A percentile compares a stretch with the other conserved stretches of the same genome.
Evolutionary conservation across 371 early-diverging fungal genomes (phyloP).

Genomic region (Syncephalastrum racemosum): DNA sequence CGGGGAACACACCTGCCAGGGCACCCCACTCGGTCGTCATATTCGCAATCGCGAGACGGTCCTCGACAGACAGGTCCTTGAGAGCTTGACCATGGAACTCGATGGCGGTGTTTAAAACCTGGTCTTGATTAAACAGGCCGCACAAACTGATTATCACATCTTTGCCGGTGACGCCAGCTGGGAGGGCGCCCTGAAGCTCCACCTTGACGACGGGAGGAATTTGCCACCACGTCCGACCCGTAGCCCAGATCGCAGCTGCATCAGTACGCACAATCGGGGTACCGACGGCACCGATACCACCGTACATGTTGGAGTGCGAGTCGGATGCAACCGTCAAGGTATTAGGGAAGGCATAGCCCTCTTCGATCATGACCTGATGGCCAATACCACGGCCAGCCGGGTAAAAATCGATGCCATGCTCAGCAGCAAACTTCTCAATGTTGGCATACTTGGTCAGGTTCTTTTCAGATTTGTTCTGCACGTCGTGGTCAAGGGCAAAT

Average conservation of each 20-base stretch:
- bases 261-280: slow-evolving; percentile 97
- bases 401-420: slow-evolving; percentile 89
- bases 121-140: slow-evolving; percentile 79
- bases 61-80: slow-evolving; percentile 72
- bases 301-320: slow-evolving; percentile 98
- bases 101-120: slow-evolving; percentile 93
- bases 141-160: slow-evolving; percentile 95
- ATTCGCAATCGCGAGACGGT: slow-evolving; percentile 93
- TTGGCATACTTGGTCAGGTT: slow-evolving; percentile 83
- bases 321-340: slow-evolving; percentile 95
- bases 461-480: slow-evolving; percentile 89
- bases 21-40: slow-evolving; percentile 99
- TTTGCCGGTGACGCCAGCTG: slow-evolving; percentile 88
- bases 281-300: slow-evolving; percentile 91
- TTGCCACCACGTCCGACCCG: slow-evolving; percentile 97
- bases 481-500: slow-evolving; percentile 95
- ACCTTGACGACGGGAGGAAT: slow-evolving; percentile 92
- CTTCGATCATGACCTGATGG: slow-evolving; percentile 95
- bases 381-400: slow-evolving; percentile 97
- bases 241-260: slow-evolving; percentile 97
- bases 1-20: slow-evolving; percentile 93
- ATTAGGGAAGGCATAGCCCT: slow-evolving; percentile 92
- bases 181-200: slow-evolving; percentile 70
- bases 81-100: slow-evolving; percentile 88
- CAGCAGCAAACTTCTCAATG: slow-evolving; percentile 81